Evolutionary conservation across 305 asterid species (phyloP).

Genomic region (Fraxinus latifolia): DNA sequence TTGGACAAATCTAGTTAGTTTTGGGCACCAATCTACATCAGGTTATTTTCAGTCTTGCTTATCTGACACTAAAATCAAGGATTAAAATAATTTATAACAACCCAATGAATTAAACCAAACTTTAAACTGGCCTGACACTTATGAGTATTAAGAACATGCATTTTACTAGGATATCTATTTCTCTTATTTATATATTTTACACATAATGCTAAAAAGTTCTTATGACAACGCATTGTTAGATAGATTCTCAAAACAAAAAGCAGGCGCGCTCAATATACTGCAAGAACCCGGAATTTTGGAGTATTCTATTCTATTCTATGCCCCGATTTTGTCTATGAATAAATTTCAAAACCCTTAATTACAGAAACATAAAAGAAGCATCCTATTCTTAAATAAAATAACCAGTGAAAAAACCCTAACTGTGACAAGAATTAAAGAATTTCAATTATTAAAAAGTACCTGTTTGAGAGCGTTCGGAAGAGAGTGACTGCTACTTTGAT

Average conservation of each 20-base stretch:
- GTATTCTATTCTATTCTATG: background rate
- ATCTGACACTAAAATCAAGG: background rate
- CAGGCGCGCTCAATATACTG: background rate
- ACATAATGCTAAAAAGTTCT: background rate
- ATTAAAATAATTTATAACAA: background rate
- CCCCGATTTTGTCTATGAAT: background rate
- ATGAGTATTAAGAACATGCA: background rate
- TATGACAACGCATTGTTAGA: background rate
- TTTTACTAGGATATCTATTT: background rate
- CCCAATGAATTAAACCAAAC: background rate
- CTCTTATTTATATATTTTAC: background rate
- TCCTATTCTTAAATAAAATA: background rate
- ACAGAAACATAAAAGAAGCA: background rate
- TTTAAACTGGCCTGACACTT: background rate
- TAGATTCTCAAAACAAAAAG: background rate
- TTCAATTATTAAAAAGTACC: constrained; percentile 33
- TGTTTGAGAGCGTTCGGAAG: constrained; percentile 79
- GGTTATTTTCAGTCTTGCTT: background rate
- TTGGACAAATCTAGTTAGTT: background rate
- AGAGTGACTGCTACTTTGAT: constrained; percentile 57
- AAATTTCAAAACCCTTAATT: background rate
- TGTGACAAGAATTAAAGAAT: background rate
- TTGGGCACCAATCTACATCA: background rate
- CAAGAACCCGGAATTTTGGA: background rate
- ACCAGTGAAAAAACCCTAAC: constrained; percentile 18